Percentiles rank a stretch among this genome's conserved stretches.
These are phyloP conservation scores for Lecanicillium sp. DNA, from an alignment of 2,329 filamentous ascomycete genomes.

Conservation along the genomic window DNA sequence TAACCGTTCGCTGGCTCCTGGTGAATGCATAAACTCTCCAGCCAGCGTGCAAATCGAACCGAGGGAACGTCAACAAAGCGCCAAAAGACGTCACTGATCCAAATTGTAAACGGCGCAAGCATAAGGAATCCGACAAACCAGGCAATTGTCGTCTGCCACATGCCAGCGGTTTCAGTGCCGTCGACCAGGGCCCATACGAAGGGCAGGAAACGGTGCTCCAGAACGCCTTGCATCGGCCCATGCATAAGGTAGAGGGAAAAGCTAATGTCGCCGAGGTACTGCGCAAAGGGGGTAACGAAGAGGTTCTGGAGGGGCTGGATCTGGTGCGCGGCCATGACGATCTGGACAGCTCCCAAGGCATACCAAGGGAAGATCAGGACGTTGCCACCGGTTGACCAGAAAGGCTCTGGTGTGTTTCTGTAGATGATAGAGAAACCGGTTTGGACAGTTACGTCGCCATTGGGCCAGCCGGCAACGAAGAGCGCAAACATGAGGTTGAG, in stretches of 20 bases:
- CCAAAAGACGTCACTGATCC: slow-evolving; percentile 53
- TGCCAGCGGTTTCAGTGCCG: slow-evolving; percentile 23
- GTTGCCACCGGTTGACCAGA: slow-evolving; percentile 21
- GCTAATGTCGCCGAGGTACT: slow-evolving; percentile 44
- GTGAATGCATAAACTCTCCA: slow-evolving; percentile 26
- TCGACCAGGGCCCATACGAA: slow-evolving; percentile 18
- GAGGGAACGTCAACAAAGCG: slow-evolving; percentile 41
- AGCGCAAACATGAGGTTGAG: slow-evolving; percentile 20
- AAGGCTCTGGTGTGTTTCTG: slow-evolving; percentile 24
- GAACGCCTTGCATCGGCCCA: slow-evolving; percentile 37
- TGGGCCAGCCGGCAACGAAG: slow-evolving; percentile 34
- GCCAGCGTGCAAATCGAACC: slow-evolving; percentile 39
- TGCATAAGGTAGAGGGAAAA: slow-evolving; percentile 48
- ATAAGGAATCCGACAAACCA: slow-evolving; percentile 31
- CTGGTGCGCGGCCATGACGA: slow-evolving; percentile 35
- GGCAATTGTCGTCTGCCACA: slow-evolving; percentile 21
- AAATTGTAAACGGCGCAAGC: slow-evolving; percentile 33
- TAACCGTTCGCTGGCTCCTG: background rate
- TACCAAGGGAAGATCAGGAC: slow-evolving; percentile 34
- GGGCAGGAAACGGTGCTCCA: slow-evolving; percentile 18
- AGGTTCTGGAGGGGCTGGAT: slow-evolving; percentile 30
- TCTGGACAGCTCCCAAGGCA: slow-evolving; percentile 34
- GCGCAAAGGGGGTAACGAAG: slow-evolving; percentile 31
- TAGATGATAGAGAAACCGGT: slow-evolving; percentile 24
- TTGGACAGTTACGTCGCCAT: slow-evolving; percentile 23